A percentile compares a stretch with the other conserved stretches of the same genome.
These are phyloP conservation scores for Euphorbia celastroides DNA, from an alignment of 441 rosid genomes.

Conservation along the genomic window DNA sequence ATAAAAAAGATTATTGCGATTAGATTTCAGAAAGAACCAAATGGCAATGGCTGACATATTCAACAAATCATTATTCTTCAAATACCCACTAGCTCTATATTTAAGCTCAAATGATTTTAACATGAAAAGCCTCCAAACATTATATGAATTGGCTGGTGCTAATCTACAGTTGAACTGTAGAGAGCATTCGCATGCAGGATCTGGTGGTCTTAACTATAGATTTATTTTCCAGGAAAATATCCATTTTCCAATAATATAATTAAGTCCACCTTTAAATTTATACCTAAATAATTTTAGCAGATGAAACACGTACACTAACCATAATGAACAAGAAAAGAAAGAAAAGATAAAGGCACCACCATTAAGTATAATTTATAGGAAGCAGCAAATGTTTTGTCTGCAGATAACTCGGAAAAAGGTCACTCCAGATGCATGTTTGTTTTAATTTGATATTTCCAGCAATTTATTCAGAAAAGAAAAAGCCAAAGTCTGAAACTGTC, in stretches of 20 bases:
- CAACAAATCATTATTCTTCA: neutral
- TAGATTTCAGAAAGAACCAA: neutral
- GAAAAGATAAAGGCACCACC: too few species aligned
- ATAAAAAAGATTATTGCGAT: neutral
- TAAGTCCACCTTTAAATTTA: neutral
- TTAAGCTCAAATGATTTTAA: neutral
- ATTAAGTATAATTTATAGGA: neutral
- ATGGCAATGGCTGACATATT: neutral
- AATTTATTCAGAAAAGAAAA: neutral
- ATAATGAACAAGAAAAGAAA: too few species aligned
- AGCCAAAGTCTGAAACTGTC: neutral
- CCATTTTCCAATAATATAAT: neutral
- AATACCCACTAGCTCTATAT: neutral
- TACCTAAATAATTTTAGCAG: too few species aligned
- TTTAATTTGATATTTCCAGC: neutral
- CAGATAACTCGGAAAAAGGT: neutral
- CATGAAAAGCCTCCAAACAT: neutral
- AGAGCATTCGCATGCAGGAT: neutral
- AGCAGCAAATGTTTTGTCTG: neutral
- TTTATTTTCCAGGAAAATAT: neutral
- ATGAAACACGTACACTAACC: too few species aligned
- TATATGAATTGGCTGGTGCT: neutral
- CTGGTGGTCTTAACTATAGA: neutral
- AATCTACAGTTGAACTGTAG: neutral
- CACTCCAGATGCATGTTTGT: neutral